Evolutionary conservation across 257 asterid genomes (phyloP), one percentile per base, ranked within the genome.

Genomic region (Henckelia pumila): DNA sequence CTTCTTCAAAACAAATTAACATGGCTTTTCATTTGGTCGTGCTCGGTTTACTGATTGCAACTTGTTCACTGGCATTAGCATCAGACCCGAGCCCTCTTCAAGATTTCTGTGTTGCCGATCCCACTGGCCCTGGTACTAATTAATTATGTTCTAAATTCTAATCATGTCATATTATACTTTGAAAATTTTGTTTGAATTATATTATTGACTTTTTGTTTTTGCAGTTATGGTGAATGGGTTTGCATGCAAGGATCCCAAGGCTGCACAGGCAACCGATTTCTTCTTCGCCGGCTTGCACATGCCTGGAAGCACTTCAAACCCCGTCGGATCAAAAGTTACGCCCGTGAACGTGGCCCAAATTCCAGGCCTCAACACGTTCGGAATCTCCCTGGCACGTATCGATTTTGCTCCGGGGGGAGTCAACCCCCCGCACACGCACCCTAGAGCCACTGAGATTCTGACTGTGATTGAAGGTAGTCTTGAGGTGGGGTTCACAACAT

Each of bases 331-430:
- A 8, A 40, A 56, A 21, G 75, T 66, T 10, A 69, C 76, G 19
- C 67, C 59, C 5, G 71, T 77, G 1, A 64, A 8, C 0, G 71
- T 33, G 0, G 32, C 64, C 9, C 76, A 73, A 61, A 58, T 73
- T 53, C 66, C 79, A 52, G 76, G 76, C 25, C 79, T 78, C 29
- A 73, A 78, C 74, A 70, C 82, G 20, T 73, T 73, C 3, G 79
- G 71, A 5, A 61, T 78, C 23, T 70, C 82, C 56, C 24, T 73
- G 64, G 82, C 30, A 14, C 78, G 82, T 7, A 30, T 65, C 1
- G 82, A 78, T 63, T 60, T 29, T 58, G 82, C 79, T 19, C 76
- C 76, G 19, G 29, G 57, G 56, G 79, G 79, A 0, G 20, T 78
- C 44, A 59, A 64, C 17, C 76, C 76, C 1, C 76, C 76, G 0